Evolutionary conservation across 1,139 yeast genomes (phyloP), one percentile per base, ranked within the genome.

Genomic region (Eremothecium sinecaudum): DNA sequence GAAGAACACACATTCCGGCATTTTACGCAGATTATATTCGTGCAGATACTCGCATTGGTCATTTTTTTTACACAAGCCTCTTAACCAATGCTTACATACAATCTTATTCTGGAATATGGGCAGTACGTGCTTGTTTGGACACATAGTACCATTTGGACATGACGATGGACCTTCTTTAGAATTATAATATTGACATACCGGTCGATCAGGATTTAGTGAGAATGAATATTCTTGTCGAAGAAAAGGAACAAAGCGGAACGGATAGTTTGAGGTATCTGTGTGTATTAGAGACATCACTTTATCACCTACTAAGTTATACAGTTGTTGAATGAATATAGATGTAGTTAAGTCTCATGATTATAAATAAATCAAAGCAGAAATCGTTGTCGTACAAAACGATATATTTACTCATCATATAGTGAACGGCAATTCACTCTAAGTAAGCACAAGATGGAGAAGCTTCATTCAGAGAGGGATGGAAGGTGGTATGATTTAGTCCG

Each of bases 61-160:
- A 36, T 93, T 94, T 64, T 87, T 90, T 62, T 92, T 92, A 61
- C 99, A 92, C 24, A 92, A 70, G 0, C 98, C 98, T 47, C 97
- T 72, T 32, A 92, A 72, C 99, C 99, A 90, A 65, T 90, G 97
- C 67, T 92, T 90, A 58, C 98, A 90, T 12, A 90, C 98, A 36
- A 79, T 76, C 62, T 86, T 87, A 59, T 86, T 84, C 46, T 73
- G 72, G 59, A 79, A 84, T 61, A 78, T 76, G 26, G 92, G 76
- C 15, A 83, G 69, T 1, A 84, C 84, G 61, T 90, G 97, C 52
- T 86, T 82, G 59, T 83, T 78, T 18, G 93, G 92, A 56, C 98
- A 90, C 36, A 71, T 69, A 26, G 69, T 67, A 4, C 96, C 96
- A 41, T 79, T 67, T 3, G 96, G 96, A 58, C 98, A 90, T 22